These are phyloP conservation scores for Cenchrus purpureus DNA, from an alignment of 176 grass and related monocot genomes.

Conservation along the genomic window DNA sequence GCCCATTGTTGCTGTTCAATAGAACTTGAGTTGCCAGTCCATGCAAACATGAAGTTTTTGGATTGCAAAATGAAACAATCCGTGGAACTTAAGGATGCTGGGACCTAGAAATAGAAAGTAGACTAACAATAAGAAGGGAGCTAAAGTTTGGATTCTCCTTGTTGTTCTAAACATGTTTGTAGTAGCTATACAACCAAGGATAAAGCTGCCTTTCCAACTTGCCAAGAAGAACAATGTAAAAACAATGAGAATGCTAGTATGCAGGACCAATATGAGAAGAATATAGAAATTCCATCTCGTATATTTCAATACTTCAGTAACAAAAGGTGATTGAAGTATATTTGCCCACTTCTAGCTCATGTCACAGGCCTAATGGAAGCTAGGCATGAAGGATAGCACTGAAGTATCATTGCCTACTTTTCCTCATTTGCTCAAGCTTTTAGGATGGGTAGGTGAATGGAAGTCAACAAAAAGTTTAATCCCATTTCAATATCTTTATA, in stretches of 20 bases:
- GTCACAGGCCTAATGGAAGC: not conserved
- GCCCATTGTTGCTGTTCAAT: conserved; percentile 88
- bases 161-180: conserved; percentile 9
- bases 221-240: not conserved
- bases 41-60: conserved; percentile 70
- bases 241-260: conserved; percentile 21
- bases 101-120: conserved; percentile 57
- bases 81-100: conserved; percentile 67
- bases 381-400: not conserved
- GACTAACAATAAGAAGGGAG: conserved; percentile 27
- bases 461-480: not conserved
- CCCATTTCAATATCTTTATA: conserved; percentile 18
- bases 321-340: conserved; percentile 1
- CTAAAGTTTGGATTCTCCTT: conserved; percentile 5
- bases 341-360: not conserved
- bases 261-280: not conserved
- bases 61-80: conserved; percentile 93
- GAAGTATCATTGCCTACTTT: not conserved
- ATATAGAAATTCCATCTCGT: not conserved
- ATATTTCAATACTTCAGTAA: conserved; percentile 18
- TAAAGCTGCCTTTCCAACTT: conserved; percentile 1
- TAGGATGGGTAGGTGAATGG: not conserved
- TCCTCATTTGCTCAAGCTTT: not conserved
- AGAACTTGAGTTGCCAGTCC: conserved; percentile 80
- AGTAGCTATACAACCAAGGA: conserved; percentile 16